Evolutionary conservation across 2,329 filamentous ascomycete genomes (phyloP).

Genomic region (Tolypocladium inflatum): DNA sequence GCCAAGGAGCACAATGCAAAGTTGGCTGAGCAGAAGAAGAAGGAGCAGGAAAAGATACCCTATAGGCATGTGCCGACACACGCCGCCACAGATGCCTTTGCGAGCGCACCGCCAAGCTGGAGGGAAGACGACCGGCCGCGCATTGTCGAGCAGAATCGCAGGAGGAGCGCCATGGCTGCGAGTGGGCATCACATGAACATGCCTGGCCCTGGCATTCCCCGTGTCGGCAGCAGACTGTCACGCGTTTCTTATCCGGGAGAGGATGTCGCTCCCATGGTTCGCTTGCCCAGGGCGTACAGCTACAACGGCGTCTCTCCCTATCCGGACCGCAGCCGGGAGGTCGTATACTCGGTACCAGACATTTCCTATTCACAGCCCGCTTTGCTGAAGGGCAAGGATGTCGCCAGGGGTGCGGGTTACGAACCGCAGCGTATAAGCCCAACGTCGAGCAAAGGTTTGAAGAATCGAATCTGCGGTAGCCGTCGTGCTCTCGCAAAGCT

Average conservation of each 20-base stretch:
- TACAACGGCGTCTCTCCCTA: slow-evolving; percentile 28
- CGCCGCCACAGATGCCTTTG: slow-evolving; percentile 48
- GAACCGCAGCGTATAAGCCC: slow-evolving; percentile 25
- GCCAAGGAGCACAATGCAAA: slow-evolving; percentile 45
- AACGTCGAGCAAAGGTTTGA: slow-evolving; percentile 27
- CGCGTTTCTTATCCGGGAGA: slow-evolving; percentile 35
- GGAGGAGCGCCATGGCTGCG: slow-evolving; percentile 37
- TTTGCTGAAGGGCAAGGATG: slow-evolving; percentile 34
- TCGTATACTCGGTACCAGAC: slow-evolving; percentile 19
- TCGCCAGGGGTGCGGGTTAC: slow-evolving; percentile 19
- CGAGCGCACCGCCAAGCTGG: slow-evolving; percentile 43
- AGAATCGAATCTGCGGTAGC: background rate
- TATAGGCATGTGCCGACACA: slow-evolving; percentile 55
- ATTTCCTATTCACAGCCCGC: slow-evolving; percentile 11
- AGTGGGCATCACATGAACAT: slow-evolving; percentile 27
- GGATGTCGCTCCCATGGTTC: slow-evolving; percentile 27
- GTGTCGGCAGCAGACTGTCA: slow-evolving; percentile 37
- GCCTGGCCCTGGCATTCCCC: slow-evolving; percentile 27
- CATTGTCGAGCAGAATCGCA: slow-evolving; percentile 41
- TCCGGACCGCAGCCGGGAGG: slow-evolving; percentile 13
- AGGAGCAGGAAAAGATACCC: slow-evolving; percentile 25
- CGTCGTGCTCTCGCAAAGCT: background rate
- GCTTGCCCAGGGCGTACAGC: slow-evolving; percentile 33
- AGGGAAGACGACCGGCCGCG: slow-evolving; percentile 33
- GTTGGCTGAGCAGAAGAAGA: slow-evolving; percentile 35